A percentile compares a stretch with the other conserved stretches of the same genome.
phyloP scores from a whole-genome alignment of 2,329 filamentous ascomycete species.

The Stagonosporopsis cucurbitacearum region DNA sequence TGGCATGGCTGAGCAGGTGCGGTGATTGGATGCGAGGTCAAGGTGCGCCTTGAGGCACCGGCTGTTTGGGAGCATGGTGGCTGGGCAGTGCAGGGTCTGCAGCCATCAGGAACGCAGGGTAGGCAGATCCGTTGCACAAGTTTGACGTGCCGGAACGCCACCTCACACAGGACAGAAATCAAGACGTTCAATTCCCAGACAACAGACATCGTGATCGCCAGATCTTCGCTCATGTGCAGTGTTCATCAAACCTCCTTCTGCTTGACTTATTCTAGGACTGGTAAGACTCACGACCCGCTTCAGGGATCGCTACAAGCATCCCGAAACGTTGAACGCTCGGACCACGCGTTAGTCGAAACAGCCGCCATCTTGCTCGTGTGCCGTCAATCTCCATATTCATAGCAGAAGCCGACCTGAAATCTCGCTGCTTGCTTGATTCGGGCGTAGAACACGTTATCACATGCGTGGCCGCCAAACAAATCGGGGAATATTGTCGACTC shows the following conservation, averaged over 20 bases:
- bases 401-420: conserved; percentile 3
- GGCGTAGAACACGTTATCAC: background rate
- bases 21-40: conserved; percentile 11
- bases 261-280: conserved; percentile 1
- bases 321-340: conserved; percentile 13
- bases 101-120: conserved; percentile 19
- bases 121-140: conserved; percentile 16
- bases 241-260: background rate
- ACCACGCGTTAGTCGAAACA: conserved; percentile 18
- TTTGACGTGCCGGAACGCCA: conserved; percentile 10
- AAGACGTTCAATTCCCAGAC: conserved; percentile 17
- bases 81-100: conserved; percentile 17
- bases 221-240: conserved; percentile 12
- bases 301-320: conserved; percentile 17
- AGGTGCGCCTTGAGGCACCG: conserved; percentile 15
- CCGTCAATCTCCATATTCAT: conserved; percentile 13
- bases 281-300: conserved; percentile 13
- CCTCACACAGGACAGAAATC: conserved; percentile 16
- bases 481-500: background rate
- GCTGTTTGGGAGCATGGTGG: conserved; percentile 18
- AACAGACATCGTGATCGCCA: conserved; percentile 3
- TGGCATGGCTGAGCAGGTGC: conserved; percentile 12
- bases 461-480: conserved; percentile 8
- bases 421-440: conserved; percentile 7
- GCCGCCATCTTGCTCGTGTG: conserved; percentile 16